phyloP scores from a whole-genome alignment of 2,329 filamentous ascomycete genomes.

The Daldinia eschscholtzii region DNA sequence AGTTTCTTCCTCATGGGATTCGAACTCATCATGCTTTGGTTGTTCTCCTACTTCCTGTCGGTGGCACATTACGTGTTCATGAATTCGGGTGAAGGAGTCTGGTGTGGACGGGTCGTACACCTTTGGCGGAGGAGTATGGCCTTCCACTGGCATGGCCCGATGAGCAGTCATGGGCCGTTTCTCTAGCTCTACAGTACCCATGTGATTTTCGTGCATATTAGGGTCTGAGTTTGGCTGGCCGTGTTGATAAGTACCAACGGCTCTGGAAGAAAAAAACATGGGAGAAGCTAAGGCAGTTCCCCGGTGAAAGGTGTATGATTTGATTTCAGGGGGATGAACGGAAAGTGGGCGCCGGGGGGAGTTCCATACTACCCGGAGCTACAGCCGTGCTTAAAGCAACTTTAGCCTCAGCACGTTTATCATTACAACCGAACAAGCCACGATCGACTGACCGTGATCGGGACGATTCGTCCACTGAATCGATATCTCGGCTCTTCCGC shows the following conservation, averaged over 20 bases:
- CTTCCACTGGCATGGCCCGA: constrained; percentile 57
- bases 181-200: constrained; percentile 54
- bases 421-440: constrained; percentile 67
- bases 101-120: constrained; percentile 56
- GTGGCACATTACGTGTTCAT: constrained; percentile 52
- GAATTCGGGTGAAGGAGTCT: constrained; percentile 57
- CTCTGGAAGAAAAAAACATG: constrained; percentile 56
- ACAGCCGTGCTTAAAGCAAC: constrained; percentile 72
- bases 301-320: constrained; percentile 45
- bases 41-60: constrained; percentile 54
- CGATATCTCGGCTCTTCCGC: constrained; percentile 58
- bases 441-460: constrained; percentile 75
- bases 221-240: constrained; percentile 61
- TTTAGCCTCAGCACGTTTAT: constrained; percentile 74
- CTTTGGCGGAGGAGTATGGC: constrained; percentile 53
- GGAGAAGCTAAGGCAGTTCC: constrained; percentile 54
- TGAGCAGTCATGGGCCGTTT: constrained; percentile 64
- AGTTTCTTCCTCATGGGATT: constrained; percentile 44
- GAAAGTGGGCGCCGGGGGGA: constrained; percentile 62
- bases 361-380: constrained; percentile 71
- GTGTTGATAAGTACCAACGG: constrained; percentile 58
- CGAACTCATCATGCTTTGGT: constrained; percentile 47
- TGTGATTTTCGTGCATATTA: constrained; percentile 57
- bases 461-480: constrained; percentile 60
- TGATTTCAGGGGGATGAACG: constrained; percentile 60